These are phyloP conservation scores for Annulohypoxylon maeteangense DNA, from an alignment of 495 filamentous ascomycete genomes.

Conservation along the genomic window DNA sequence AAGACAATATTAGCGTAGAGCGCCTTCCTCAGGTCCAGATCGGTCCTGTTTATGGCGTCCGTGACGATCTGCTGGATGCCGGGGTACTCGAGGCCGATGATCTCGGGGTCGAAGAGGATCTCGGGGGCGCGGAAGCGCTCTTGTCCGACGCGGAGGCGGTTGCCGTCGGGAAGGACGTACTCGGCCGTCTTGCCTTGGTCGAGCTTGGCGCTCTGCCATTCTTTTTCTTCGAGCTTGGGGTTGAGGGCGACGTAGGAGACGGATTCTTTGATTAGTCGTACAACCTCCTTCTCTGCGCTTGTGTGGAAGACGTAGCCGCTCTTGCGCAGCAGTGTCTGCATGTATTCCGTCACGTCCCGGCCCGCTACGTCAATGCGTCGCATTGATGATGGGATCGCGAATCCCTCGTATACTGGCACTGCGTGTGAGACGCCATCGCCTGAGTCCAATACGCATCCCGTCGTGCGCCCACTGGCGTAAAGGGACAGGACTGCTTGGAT, in stretches of 20 bases:
- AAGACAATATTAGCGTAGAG: constrained; percentile 97
- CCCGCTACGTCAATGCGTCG: constrained; percentile 95
- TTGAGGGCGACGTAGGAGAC: constrained; percentile 91
- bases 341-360: constrained; percentile 95
- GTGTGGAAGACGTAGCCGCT: constrained; percentile 95
- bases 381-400: constrained; percentile 95
- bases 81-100: constrained; percentile 96
- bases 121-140: constrained; percentile 97
- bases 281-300: constrained; percentile 97
- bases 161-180: constrained; percentile 90
- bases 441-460: constrained; percentile 93
- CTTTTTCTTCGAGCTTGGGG: constrained; percentile 93
- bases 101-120: constrained; percentile 96
- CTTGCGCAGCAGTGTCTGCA: constrained; percentile 92
- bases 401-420: constrained; percentile 97
- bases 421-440: constrained; percentile 98
- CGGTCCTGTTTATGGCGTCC: constrained; percentile 95
- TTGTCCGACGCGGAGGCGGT: constrained; percentile 53
- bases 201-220: constrained; percentile 78
- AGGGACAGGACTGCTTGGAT: constrained; percentile 97
- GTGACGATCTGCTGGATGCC: constrained; percentile 98
- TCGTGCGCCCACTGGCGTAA: constrained; percentile 96
- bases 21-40: constrained; percentile 93
- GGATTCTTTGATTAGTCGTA: constrained; percentile 96
- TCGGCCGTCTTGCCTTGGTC: constrained; percentile 78